Evolutionary conservation across 176 grass and related monocot species (phyloP), one percentile per base, ranked within the genome.

Genomic region (Zea luxurians): DNA sequence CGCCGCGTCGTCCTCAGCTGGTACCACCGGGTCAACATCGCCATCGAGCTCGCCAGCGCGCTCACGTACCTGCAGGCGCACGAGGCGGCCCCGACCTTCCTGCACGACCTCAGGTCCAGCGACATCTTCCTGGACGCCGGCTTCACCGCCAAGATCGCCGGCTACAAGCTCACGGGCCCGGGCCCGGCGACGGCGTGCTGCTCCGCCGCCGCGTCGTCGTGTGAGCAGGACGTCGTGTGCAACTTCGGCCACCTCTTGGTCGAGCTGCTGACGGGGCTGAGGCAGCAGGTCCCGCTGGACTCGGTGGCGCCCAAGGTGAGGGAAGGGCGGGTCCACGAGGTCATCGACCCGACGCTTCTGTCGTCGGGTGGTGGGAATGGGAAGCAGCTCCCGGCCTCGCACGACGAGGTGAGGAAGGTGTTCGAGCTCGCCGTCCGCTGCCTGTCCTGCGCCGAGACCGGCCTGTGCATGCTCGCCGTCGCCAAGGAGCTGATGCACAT

Each of bases 61-160:
- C 89, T 98, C 81, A 82, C 87, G 18, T 92, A 98, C 80, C 83
- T 98, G 61, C 83, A 95, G 83, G 87, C 82, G 63, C 87, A 85
- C 47, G 83, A 85, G 8, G 27, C 66, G 7, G 90, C 44, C 5
- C 80, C 91, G 0, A 92, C 84, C 13, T 90, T 90, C 72, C 81
- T 99, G 7, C 64, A 88, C 76, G 88, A 93, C 83, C 88, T 99
- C 62, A 90, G 67, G 9, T 75, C 92, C 60, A 89, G 81, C 75
- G 96, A 99, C 5, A 89, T 99, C 60, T 85, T 87, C 73, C 38
- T 99, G 5, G 92, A 92, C 83, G 16, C 64, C 27, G 67, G 84
- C 70, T 89, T 81, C 53, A 68, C 80, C 73, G 89, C 90, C 74
- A 99, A 95, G 83, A 87, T 99, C 71, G 86, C 81, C 16, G 83